Percentiles rank a stretch among this genome's conserved stretches.
phyloP scores from a whole-genome alignment of 2,329 filamentous ascomycete genomes.

The Colletotrichum phormii region DNA sequence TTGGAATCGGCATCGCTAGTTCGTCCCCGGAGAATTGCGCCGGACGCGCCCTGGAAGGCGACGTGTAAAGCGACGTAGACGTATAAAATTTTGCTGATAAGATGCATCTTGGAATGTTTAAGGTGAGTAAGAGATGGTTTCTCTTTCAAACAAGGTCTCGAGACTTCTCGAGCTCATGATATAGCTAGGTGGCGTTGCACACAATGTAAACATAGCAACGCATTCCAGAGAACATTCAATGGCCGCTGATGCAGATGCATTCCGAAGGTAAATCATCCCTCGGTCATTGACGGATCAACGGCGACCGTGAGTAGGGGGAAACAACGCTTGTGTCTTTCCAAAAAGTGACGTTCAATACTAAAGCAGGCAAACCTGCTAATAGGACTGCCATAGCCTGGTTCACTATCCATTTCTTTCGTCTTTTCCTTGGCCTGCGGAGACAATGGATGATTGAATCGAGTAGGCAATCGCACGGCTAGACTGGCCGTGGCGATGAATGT shows the following conservation, averaged over 20 bases:
- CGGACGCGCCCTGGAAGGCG: slow-evolving; percentile 32
- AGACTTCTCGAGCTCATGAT: slow-evolving; percentile 36
- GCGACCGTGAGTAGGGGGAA: not conserved
- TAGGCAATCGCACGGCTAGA: not conserved
- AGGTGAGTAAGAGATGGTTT: slow-evolving; percentile 11
- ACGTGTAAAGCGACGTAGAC: slow-evolving; percentile 24
- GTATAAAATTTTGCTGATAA: slow-evolving; percentile 29
- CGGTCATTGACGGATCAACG: slow-evolving; percentile 17
- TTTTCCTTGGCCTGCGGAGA: not conserved
- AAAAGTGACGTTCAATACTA: not conserved
- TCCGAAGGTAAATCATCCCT: slow-evolving; percentile 24
- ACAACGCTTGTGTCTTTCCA: slow-evolving; percentile 4
- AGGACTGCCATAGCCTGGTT: not conserved
- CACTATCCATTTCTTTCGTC: not conserved
- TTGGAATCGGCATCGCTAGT: slow-evolving; percentile 8
- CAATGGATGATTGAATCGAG: not conserved
- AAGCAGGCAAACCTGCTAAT: not conserved
- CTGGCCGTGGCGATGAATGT: slow-evolving; percentile 14
- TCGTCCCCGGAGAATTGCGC: slow-evolving; percentile 35
- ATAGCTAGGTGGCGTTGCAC: slow-evolving; percentile 24
- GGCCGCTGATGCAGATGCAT: slow-evolving; percentile 27
- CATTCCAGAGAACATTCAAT: slow-evolving; percentile 28
- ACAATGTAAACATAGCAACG: slow-evolving; percentile 29
- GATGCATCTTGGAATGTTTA: slow-evolving; percentile 31
- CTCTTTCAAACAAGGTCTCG: slow-evolving; percentile 1